Base-by-base conservation (phyloP, 2,329 filamentous ascomycete genomes). In the Beauveria bassiana region DNA sequence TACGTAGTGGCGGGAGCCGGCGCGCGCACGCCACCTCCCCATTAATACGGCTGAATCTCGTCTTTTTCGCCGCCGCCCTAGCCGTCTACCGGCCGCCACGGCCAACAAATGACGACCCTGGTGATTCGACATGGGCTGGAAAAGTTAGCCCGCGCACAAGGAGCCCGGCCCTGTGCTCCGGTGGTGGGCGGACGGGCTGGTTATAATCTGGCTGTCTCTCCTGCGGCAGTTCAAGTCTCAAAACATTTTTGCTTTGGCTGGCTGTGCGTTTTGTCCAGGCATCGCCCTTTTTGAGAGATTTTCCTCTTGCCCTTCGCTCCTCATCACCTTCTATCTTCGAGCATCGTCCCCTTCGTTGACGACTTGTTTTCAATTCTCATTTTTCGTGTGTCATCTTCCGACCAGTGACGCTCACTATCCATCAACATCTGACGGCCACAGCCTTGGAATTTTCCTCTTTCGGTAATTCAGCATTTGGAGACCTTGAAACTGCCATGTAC, bases 201-300 rank as follows among this genome's bases (percentile, higher is more conserved):
- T 45, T 59, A 60, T 60, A 60, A 60, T 60, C 59, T 56, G 43
- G 31, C 59, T 61, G 59, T 56, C 59, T 61, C 59, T 50, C 59
- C 50, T 61, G 50, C 22, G 22, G 22, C 26, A 20, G 4, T 26
- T 24, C 31, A 16, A 43, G 59, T 61, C 59, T 61, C 59, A 56
- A 24, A 38, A n/a, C 56, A 52, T 61, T 52, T 61, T 55, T 61
- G 34, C 59, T 61, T 61, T 61, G 57, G 55, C 57, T 28, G 18
- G 18, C 26, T 34, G 31, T 57, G 45, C 38, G 22, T 51, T 56
- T 42, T 60, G 5, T 61, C 22, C 22, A 38, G 10, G 45, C 43
- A n/a, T 38, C 56, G 26, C 49, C 49, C 46, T 40, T 51, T 24
- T 51, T 24, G 3, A 54, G n/a, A 20, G 24, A 16, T 49, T 43